Conservation (phyloP, 805 yeast genomes). For the Tanozyma kutaoensis region DNA sequence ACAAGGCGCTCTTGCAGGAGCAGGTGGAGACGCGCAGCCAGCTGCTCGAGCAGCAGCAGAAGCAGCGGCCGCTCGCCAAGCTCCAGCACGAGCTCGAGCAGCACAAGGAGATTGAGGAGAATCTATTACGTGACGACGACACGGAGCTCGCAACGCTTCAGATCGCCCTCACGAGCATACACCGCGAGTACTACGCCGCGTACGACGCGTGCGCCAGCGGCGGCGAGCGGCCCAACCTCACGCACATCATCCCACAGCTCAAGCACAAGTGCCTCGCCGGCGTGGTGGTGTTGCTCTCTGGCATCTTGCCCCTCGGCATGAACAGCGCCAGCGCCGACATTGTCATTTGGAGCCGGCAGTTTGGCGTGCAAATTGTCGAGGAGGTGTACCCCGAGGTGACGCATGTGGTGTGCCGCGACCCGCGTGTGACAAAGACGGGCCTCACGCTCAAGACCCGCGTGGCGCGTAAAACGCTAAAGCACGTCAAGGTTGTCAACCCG, state of each 20-base stretch:
- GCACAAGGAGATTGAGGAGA: conserved; percentile 25
- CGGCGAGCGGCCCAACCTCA: conserved; percentile 41
- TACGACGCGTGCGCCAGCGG: no score
- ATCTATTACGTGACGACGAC: conserved; percentile 67
- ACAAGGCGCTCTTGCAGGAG: conserved; percentile 33
- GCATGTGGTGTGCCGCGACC: conserved; percentile 73
- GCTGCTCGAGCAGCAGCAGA: conserved; percentile 66
- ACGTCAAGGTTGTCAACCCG: conserved; percentile 70
- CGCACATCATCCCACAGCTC: conserved; percentile 60
- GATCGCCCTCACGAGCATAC: conserved; percentile 49
- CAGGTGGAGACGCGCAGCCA: conserved; percentile 55
- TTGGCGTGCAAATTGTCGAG: conserved; percentile 76
- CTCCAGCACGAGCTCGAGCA: conserved; percentile 51
- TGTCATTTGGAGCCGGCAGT: conserved; percentile 82
- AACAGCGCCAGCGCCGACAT: conserved; percentile 67
- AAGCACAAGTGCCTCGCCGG: conserved; percentile 57
- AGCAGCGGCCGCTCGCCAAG: conserved; percentile 74
- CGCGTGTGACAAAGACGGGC: conserved; percentile 29
- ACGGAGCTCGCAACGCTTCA: conserved; percentile 56
- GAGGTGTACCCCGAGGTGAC: conserved; percentile 64
- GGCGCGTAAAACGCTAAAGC: conserved; percentile 51
- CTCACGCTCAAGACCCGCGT: conserved; percentile 71
- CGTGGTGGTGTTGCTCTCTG: conserved; percentile 66
- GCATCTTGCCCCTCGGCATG: conserved; percentile 78
- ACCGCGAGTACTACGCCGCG: conserved; percentile 42